Evolutionary conservation across 257 asterid species (phyloP).

Genomic region (Rhazya stricta): DNA sequence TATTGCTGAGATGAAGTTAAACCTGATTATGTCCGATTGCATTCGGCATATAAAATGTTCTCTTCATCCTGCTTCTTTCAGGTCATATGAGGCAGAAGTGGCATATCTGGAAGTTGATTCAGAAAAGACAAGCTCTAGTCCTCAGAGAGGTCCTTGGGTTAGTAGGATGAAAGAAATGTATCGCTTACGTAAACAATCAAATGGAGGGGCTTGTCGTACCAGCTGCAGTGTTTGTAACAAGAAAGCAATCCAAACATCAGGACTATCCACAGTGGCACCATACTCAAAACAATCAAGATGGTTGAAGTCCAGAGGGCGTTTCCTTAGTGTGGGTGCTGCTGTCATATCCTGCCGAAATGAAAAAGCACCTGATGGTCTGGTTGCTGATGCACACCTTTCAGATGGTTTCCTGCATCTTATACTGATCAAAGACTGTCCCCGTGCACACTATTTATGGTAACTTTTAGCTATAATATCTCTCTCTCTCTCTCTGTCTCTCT

Average conservation of each 20-base stretch:
- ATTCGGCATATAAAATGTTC: not conserved
- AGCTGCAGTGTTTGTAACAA: slow-evolving; percentile 70
- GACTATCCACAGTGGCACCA: slow-evolving; percentile 26
- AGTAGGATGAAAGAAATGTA: slow-evolving; percentile 29
- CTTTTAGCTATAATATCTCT: not conserved
- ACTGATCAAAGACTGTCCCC: slow-evolving; percentile 82
- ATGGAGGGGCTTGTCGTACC: slow-evolving; percentile 52
- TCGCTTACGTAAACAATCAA: slow-evolving; percentile 42
- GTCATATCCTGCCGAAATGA: slow-evolving; percentile 93
- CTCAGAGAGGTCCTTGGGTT: slow-evolving; percentile 36
- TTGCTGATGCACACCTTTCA: slow-evolving; percentile 95
- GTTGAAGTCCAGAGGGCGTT: slow-evolving; percentile 68
- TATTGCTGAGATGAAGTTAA: not conserved
- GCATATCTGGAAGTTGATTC: slow-evolving; percentile 67
- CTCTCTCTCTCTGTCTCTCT: slow-evolving; percentile 1
- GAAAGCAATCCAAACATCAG: slow-evolving; percentile 28
- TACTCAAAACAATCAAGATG: slow-evolving; percentile 51
- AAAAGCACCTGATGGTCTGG: slow-evolving; percentile 92
- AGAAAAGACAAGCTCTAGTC: slow-evolving; percentile 30
- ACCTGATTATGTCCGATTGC: not conserved
- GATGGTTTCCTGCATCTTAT: slow-evolving; percentile 90
- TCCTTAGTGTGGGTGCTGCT: slow-evolving; percentile 87
- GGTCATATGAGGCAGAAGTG: slow-evolving; percentile 94
- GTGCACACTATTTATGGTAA: slow-evolving; percentile 71
- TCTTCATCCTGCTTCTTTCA: slow-evolving; percentile 17